phyloP scores from a whole-genome alignment of 805 yeast genomes.

The Candida silvicultrix region DNA sequence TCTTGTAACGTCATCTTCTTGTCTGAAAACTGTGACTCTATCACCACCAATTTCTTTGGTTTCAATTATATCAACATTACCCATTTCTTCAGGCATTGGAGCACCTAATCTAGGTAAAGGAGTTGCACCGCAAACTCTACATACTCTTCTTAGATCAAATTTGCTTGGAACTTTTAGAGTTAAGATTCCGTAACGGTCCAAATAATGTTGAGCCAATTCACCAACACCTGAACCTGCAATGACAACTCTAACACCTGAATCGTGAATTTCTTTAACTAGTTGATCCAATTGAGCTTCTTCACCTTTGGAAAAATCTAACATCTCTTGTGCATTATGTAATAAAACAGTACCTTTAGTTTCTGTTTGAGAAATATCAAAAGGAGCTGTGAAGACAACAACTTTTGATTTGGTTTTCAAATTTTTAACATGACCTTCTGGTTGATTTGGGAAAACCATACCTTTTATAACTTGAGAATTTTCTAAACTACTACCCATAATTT shows the following conservation, averaged over 20 bases:
- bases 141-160: constrained; percentile 87
- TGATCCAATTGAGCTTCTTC: constrained; percentile 92
- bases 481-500: constrained; percentile 89
- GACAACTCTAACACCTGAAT: constrained; percentile 81
- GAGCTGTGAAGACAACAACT: constrained; percentile 91
- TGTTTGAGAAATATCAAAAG: constrained; percentile 92
- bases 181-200: constrained; percentile 79
- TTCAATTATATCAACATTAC: constrained; percentile 79
- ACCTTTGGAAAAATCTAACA: constrained; percentile 93
- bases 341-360: constrained; percentile 98
- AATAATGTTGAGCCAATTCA: constrained; percentile 86
- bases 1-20: constrained; percentile 54
- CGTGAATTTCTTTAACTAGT: constrained; percentile 74
- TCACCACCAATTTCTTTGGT: constrained; percentile 96
- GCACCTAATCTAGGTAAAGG: constrained; percentile 93
- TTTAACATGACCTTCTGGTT: constrained; percentile 90
- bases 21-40: constrained; percentile 90
- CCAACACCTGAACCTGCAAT: constrained; percentile 95
- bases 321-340: constrained; percentile 92
- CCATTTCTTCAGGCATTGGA: constrained; percentile 92
- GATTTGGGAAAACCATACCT: constrained; percentile 98
- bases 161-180: constrained; percentile 89
- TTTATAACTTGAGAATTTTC: constrained; percentile 71
- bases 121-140: constrained; percentile 96
- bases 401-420: constrained; percentile 56